phyloP scores from a whole-genome alignment of 768 basidiomycete species.

The Coprinopsis cinerea region DNA sequence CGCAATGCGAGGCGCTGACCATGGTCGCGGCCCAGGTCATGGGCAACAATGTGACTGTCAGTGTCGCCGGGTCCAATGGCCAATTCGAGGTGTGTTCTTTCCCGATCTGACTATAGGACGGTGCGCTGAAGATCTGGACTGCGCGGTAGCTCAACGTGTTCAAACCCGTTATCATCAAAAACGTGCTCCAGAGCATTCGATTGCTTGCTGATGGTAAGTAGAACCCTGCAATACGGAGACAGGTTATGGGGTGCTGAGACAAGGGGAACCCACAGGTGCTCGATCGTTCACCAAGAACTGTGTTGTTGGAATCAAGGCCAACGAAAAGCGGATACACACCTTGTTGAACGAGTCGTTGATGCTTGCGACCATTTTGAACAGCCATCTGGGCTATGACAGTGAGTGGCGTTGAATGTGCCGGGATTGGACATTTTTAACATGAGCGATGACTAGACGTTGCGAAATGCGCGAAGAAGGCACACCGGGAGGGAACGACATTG shows the following conservation, averaged over 20 bases:
- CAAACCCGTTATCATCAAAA: conserved; percentile 98
- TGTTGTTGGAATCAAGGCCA: conserved; percentile 92
- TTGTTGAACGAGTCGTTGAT: conserved; percentile 94
- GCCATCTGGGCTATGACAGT: conserved; percentile 96
- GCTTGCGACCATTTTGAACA: conserved; percentile 97
- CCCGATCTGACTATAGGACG: background rate
- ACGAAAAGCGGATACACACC: conserved; percentile 86
- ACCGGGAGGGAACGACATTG: conserved; percentile 93
- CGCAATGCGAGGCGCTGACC: conserved; percentile 96
- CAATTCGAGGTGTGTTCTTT: conserved; percentile 82
- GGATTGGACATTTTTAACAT: conserved; percentile 9
- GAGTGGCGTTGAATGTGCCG: conserved; percentile 26
- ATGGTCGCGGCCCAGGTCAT: conserved; percentile 99
- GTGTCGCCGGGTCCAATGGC: conserved; percentile 88
- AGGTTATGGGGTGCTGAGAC: conserved; percentile 10
- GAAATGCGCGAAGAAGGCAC: conserved; percentile 99
- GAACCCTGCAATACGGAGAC: conserved; percentile 3
- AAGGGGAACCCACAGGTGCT: conserved; percentile 64
- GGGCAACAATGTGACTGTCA: conserved; percentile 92
- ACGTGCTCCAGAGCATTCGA: conserved; percentile 93
- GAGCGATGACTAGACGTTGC: conserved; percentile 70
- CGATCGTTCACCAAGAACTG: conserved; percentile 97
- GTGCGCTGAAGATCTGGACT: conserved; percentile 1
- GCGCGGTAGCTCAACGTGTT: conserved; percentile 84
- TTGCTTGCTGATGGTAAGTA: conserved; percentile 81